phyloP scores from a whole-genome alignment of 352 stramenopile genomes.

The Globisporangium emineosum region DNA sequence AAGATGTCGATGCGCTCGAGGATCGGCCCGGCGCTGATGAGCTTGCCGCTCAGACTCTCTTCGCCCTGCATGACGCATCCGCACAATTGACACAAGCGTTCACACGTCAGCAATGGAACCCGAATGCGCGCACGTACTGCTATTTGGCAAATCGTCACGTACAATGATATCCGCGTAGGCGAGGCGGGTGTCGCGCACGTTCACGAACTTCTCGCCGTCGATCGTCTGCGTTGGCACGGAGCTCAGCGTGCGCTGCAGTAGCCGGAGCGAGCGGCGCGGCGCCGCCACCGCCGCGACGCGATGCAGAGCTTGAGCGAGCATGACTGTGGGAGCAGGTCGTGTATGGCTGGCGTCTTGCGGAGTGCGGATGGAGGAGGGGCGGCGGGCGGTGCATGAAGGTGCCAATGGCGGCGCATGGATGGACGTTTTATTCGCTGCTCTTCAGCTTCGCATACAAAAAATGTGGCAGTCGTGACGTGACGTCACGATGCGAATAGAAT shows the following conservation, averaged over 20 bases:
- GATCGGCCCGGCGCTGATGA: slow-evolving; percentile 49
- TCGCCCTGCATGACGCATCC: slow-evolving; percentile 28
- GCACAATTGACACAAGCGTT: neutral
- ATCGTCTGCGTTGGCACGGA: slow-evolving; percentile 28
- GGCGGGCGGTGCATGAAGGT: neutral
- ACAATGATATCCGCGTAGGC: slow-evolving; percentile 67
- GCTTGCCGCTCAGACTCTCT: slow-evolving; percentile 45
- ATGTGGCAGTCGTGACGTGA: neutral
- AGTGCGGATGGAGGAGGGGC: slow-evolving; percentile 1
- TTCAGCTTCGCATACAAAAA: neutral
- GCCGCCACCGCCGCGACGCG: neutral
- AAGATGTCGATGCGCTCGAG: slow-evolving; percentile 62
- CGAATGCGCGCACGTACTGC: neutral
- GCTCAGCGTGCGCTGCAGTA: slow-evolving; percentile 15
- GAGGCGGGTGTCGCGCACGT: slow-evolving; percentile 47
- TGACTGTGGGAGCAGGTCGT: neutral
- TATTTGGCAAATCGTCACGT: slow-evolving; percentile 7
- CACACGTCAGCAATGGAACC: neutral
- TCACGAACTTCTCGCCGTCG: slow-evolving; percentile 34
- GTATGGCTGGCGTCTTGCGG: neutral
- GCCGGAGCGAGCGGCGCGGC: neutral
- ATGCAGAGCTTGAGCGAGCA: slow-evolving; percentile 11
- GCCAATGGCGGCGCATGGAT: neutral
- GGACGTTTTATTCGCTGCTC: slow-evolving; percentile 1
- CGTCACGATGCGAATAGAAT: neutral